Conservation (phyloP, 2,329 filamentous ascomycete genomes). For the Gaeumannomyces tritici region DNA sequence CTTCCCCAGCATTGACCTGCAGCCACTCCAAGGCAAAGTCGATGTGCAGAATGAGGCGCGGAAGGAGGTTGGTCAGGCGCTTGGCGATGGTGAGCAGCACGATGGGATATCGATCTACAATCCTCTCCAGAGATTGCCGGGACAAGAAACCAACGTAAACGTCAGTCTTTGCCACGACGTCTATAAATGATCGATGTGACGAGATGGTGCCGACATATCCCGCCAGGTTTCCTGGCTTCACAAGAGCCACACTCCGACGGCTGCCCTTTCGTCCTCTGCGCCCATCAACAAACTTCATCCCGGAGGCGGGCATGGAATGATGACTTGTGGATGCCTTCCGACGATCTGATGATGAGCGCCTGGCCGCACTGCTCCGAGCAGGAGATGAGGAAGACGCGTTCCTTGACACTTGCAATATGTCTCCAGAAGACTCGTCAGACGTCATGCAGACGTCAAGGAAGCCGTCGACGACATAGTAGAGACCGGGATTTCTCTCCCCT, state of each 20-base stretch:
- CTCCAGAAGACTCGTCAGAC: constrained; percentile 42
- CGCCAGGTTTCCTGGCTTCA: constrained; percentile 88
- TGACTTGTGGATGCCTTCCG: neutral
- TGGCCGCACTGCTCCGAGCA: neutral
- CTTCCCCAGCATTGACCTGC: constrained; percentile 88
- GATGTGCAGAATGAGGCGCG: constrained; percentile 85
- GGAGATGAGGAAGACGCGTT: constrained; percentile 1
- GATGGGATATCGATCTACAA: constrained; percentile 87
- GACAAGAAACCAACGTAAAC: constrained; percentile 96
- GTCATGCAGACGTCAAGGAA: constrained; percentile 93
- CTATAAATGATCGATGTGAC: constrained; percentile 90
- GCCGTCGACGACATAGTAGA: constrained; percentile 97
- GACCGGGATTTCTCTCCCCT: constrained; percentile 87
- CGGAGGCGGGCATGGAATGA: neutral
- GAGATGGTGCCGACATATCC: constrained; percentile 93
- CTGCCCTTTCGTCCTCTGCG: constrained; percentile 36
- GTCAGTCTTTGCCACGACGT: constrained; percentile 94
- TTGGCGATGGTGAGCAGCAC: constrained; percentile 95
- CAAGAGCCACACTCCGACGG: constrained; percentile 70
- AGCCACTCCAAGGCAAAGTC: constrained; percentile 98
- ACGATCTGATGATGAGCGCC: neutral
- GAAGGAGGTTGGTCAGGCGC: constrained; percentile 78
- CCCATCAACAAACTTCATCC: constrained; percentile 15
- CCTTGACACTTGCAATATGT: constrained; percentile 25
- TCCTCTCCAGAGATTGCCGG: constrained; percentile 73